A percentile compares a stretch with the other conserved stretches of the same genome.
phyloP scores from a whole-genome alignment of 75 land plant genomes.

The Sequoia sempervirens region DNA sequence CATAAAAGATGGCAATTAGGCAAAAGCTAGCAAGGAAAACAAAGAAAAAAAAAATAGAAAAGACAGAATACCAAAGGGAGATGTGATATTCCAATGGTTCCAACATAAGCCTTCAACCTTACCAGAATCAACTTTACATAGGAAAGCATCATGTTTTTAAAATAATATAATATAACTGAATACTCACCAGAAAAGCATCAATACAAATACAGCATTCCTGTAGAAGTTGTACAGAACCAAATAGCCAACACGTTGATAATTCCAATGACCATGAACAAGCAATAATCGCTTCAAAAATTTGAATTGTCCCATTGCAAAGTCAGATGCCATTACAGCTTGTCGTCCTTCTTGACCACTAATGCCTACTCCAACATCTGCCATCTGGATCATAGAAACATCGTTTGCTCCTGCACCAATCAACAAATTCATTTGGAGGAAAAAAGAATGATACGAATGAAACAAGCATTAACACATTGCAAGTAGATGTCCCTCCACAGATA shows the following conservation, averaged over 20 bases:
- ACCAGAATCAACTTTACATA: neutral
- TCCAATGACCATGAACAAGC: conserved; percentile 98
- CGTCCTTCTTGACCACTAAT: conserved; percentile 97
- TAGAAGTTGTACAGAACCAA: conserved; percentile 72
- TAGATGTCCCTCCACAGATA: neutral
- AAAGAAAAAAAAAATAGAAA: neutral
- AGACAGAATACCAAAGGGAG: neutral
- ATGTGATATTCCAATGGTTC: neutral
- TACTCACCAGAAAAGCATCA: conserved; percentile 62
- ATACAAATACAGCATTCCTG: conserved; percentile 61
- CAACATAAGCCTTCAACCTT: neutral
- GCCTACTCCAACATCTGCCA: conserved; percentile 98
- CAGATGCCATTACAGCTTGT: conserved; percentile 99
- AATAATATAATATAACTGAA: neutral
- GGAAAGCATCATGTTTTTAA: neutral
- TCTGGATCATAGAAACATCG: conserved; percentile 97
- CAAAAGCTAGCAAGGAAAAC: neutral
- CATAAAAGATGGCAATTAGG: neutral
- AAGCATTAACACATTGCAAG: neutral
- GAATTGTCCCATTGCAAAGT: conserved; percentile 96
- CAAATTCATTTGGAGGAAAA: neutral
- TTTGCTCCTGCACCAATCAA: conserved; percentile 69
- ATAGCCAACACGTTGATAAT: conserved; percentile 50
- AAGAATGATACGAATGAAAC: neutral
- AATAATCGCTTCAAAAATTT: conserved; percentile 77